Evolutionary conservation across 768 basidiomycete genomes (phyloP).

Genomic region (Dendrothele bispora): DNA sequence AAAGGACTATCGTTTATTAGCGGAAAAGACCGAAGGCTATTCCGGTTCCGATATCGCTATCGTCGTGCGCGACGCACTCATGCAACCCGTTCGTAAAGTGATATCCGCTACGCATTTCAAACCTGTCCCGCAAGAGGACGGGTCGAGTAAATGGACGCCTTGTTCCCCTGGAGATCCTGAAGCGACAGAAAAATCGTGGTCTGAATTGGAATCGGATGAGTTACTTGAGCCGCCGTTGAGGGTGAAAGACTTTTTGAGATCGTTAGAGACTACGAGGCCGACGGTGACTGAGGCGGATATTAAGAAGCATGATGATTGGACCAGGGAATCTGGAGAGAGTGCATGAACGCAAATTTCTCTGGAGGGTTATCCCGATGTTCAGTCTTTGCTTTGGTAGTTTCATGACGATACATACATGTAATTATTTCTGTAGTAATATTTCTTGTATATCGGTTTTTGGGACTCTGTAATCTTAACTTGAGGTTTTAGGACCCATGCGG

Average conservation of each 20-base stretch:
- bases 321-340: slow-evolving; percentile 82
- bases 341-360: too few species aligned
- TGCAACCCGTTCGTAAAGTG: slow-evolving; percentile 98
- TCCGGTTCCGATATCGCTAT: slow-evolving; percentile 96
- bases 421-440: too few species aligned
- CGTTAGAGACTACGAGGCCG: slow-evolving; percentile 74
- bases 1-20: slow-evolving; percentile 80
- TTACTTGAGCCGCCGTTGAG: slow-evolving; percentile 85
- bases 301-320: slow-evolving; percentile 80
- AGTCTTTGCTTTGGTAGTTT: too few species aligned
- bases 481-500: too few species aligned
- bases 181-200: slow-evolving; percentile 88
- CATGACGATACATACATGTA: too few species aligned
- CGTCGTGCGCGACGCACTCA: slow-evolving; percentile 92
- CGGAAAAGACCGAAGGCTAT: slow-evolving; percentile 88
- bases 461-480: too few species aligned
- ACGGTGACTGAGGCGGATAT: slow-evolving; percentile 92
- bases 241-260: slow-evolving; percentile 78
- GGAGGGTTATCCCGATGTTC: too few species aligned
- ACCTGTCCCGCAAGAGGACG: slow-evolving; percentile 32
- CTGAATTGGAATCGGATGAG: slow-evolving; percentile 84
- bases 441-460: too few species aligned
- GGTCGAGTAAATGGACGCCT: slow-evolving; percentile 76
- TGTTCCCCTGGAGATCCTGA: slow-evolving; percentile 92
- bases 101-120: slow-evolving; percentile 96